These are phyloP conservation scores for Aurantiochytrium sp. DNA, from an alignment of 108 stramenopile species.

Conservation along the genomic window DNA sequence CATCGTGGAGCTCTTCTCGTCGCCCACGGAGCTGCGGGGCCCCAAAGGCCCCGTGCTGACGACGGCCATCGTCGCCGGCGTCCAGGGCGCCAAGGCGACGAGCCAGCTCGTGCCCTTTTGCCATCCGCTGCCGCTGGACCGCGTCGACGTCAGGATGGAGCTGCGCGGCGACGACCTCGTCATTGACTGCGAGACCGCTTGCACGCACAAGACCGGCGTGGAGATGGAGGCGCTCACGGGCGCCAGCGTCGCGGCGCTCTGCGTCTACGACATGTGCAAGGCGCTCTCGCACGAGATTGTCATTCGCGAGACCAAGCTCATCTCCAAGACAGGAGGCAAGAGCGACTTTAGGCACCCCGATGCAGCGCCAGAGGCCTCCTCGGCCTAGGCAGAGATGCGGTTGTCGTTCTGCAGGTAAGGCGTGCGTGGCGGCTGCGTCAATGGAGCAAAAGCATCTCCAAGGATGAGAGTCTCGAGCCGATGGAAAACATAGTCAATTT, in stretches of 20 bases:
- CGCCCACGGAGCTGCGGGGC: constrained; percentile 35
- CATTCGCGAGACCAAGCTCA: constrained; percentile 63
- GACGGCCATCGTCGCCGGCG: constrained; percentile 59
- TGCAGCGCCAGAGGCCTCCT: neutral
- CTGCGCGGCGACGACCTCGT: neutral
- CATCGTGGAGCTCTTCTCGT: neutral
- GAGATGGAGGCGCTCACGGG: constrained; percentile 97
- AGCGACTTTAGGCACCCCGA: constrained; percentile 33
- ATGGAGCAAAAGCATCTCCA: too few relatives aligned
- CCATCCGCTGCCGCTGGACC: constrained; percentile 52
- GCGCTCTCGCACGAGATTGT: constrained; percentile 82
- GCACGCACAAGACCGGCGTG: constrained; percentile 82
- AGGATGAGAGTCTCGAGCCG: too few relatives aligned
- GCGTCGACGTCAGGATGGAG: constrained; percentile 41
- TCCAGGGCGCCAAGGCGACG: constrained; percentile 52
- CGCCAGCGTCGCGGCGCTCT: constrained; percentile 79
- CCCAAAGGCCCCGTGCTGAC: constrained; percentile 56
- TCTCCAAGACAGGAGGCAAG: constrained; percentile 80
- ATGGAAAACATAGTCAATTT: too few relatives aligned
- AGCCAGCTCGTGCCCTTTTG: constrained; percentile 55
- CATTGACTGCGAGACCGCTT: neutral
- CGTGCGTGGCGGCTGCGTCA: too few relatives aligned
- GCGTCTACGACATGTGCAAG: constrained; percentile 95
- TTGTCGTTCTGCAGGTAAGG: too few relatives aligned
- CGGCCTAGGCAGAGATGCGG: neutral